Base-by-base conservation (phyloP, 495 filamentous ascomycete species). In the Haplographium delicatum region DNA sequence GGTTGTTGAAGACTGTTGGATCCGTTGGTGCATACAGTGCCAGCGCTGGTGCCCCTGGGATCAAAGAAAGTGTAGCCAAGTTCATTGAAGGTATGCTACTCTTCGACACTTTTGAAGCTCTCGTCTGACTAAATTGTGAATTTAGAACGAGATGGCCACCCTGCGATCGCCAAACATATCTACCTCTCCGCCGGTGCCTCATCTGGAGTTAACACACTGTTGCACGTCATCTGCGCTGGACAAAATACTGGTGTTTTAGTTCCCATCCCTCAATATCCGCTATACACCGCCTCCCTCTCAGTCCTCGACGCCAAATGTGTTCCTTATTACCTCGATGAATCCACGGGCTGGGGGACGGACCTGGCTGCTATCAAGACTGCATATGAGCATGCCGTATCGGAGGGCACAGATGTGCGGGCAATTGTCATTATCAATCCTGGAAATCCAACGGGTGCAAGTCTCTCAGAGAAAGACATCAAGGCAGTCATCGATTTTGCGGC, bases 341-440 rank as follows among this genome's bases (percentile, higher is more conserved):
- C 78, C 45, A 79, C 81, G 64, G 74, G 78, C 15, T 98, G 93
- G 93, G 84, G 86, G 47, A 97, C 93, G 5, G 82, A 95, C 64
- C 66, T 96, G 34, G 69, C 70, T 30, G 76, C 75, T n/a, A 93
- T 98, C 62, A 76, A 78, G 53, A 63, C 73, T 16, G 76, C 89
- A 1, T 75, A 90, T 58, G 70, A 73, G 51, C 78, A 84, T 58
- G 93, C 91, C 58, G 79, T 81, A 62, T 67, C 66, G 15, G 77
- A 85, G 26, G 90, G 88, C 47, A 85, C 80, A 50, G 88, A 98
- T 57, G 85, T 95, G 22, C 88, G 90, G 51, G 85, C 88, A 56
- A 87, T 98, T 56, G 91, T 90, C 47, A 85, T 97, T 53, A 97
- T 98, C 73, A 98, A 98, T 76, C 93, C 93, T 1, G 93, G 93